Evolutionary conservation across 805 yeast genomes (phyloP).

Genomic region (Nakazawaea ambrosiae): DNA sequence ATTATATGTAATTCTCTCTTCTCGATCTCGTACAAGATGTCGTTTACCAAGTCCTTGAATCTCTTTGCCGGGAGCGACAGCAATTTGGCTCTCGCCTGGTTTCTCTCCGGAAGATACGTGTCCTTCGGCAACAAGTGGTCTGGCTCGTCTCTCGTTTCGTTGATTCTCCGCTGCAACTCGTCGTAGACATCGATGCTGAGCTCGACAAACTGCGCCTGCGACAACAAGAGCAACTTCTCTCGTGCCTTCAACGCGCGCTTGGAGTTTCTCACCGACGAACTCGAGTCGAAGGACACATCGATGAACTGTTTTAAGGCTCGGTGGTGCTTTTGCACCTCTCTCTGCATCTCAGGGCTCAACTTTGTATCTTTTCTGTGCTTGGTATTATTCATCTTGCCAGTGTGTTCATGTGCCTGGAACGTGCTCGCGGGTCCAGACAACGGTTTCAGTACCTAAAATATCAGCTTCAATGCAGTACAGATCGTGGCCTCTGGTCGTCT

Average conservation of each 20-base stretch:
- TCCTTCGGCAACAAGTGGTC: conserved; percentile 62
- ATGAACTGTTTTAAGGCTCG: conserved; percentile 44
- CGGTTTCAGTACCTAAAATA: no score
- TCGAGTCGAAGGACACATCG: conserved; percentile 39
- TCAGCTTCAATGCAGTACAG: no score
- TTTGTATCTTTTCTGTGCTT: background rate
- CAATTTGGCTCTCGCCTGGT: conserved; percentile 89
- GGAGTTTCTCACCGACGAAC: conserved; percentile 33
- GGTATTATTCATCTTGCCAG: no score
- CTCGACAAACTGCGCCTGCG: conserved; percentile 79
- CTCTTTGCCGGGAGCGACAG: conserved; percentile 76
- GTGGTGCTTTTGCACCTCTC: conserved; percentile 28
- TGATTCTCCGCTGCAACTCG: conserved; percentile 73
- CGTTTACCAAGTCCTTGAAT: conserved; percentile 86
- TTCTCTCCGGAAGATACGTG: conserved; percentile 85
- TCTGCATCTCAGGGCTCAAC: conserved; percentile 4
- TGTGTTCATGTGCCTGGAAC: no score
- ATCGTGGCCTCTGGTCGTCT: no score
- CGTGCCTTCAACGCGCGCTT: conserved; percentile 77
- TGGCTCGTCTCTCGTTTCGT: conserved; percentile 50
- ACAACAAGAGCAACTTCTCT: conserved; percentile 74
- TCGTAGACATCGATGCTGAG: conserved; percentile 92
- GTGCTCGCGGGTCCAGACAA: no score
- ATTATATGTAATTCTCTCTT: conserved; percentile 53
- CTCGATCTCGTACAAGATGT: conserved; percentile 80